Percentiles rank a stretch among this genome's conserved stretches.
Evolutionary conservation across 2,329 filamentous ascomycete genomes (phyloP).

Genomic region (Fusarium chaquense): DNA sequence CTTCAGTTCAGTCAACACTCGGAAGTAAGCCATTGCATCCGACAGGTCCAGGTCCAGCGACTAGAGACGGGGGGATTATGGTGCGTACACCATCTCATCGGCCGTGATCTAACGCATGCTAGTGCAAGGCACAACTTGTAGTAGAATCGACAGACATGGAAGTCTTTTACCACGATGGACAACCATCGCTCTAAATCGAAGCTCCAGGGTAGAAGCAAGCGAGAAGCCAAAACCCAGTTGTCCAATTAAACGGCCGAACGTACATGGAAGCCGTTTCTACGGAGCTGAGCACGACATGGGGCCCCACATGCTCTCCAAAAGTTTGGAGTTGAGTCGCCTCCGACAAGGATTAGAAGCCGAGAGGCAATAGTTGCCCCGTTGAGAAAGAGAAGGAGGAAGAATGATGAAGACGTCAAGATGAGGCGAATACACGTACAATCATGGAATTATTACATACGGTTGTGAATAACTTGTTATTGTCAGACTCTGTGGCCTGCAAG

Average conservation of each 20-base stretch:
- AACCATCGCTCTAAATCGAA: not conserved
- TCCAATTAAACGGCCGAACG: not conserved
- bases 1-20: not conserved
- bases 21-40: not conserved
- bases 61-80: not conserved
- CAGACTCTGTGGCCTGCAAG: constrained; percentile 15
- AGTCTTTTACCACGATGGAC: constrained; percentile 14
- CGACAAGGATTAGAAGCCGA: constrained; percentile 5
- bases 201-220: constrained; percentile 19
- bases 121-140: constrained; percentile 10
- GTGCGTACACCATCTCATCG: not conserved
- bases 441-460: not conserved
- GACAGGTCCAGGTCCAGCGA: not conserved
- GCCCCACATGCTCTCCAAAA: constrained; percentile 25
- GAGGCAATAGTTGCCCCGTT: constrained; percentile 8
- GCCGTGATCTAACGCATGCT: not conserved
- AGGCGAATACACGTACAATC: constrained; percentile 7
- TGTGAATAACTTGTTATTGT: not conserved
- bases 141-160: constrained; percentile 11
- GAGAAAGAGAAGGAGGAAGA: constrained; percentile 21
- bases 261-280: constrained; percentile 1
- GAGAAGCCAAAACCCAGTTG: not conserved
- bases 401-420: constrained; percentile 1
- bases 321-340: constrained; percentile 19
- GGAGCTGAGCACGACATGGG: constrained; percentile 27